Evolutionary conservation across 192 early-diverging fungal species (phyloP).

Genomic region (Umbelopsis isabellina): DNA sequence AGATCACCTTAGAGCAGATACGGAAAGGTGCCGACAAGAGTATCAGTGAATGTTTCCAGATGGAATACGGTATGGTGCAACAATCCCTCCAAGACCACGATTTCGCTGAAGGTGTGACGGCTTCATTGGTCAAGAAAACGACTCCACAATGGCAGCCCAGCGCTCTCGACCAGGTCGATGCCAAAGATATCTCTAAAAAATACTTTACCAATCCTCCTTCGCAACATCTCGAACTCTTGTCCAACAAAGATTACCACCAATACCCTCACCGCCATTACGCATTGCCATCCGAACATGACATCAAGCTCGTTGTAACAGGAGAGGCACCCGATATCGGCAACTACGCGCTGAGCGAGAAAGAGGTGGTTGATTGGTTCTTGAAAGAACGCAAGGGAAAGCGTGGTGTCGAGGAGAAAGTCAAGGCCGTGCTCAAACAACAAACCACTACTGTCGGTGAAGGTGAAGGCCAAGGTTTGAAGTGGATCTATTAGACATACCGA

Average conservation of each 20-base stretch:
- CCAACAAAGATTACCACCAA: conserved; percentile 42
- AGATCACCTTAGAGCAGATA: conserved; percentile 86
- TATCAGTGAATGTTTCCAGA: conserved; percentile 80
- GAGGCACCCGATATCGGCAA: conserved; percentile 65
- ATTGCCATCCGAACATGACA: conserved; percentile 70
- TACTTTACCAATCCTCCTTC: conserved; percentile 56
- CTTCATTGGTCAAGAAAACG: conserved; percentile 73
- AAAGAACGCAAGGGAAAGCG: conserved; percentile 64
- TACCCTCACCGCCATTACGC: conserved; percentile 66
- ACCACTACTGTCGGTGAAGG: conserved; percentile 26
- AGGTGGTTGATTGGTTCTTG: conserved; percentile 65
- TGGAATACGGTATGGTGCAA: conserved; percentile 85
- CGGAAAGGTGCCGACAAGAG: conserved; percentile 66
- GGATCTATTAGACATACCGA: conserved; percentile 31
- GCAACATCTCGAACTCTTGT: conserved; percentile 44
- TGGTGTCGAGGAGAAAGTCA: conserved; percentile 69
- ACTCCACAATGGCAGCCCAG: conserved; percentile 77
- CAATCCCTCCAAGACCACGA: conserved; percentile 77
- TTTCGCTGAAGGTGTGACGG: conserved; percentile 88
- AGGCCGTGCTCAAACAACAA: conserved; percentile 63
- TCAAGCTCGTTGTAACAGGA: conserved; percentile 64
- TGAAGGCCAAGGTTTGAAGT: conserved; percentile 35
- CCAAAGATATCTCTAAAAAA: conserved; percentile 49
- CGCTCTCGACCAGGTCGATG: conserved; percentile 52
- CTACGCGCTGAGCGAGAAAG: conserved; percentile 54